phyloP scores from a whole-genome alignment of 2,329 filamentous ascomycete species.

The Epichloe elymi region DNA sequence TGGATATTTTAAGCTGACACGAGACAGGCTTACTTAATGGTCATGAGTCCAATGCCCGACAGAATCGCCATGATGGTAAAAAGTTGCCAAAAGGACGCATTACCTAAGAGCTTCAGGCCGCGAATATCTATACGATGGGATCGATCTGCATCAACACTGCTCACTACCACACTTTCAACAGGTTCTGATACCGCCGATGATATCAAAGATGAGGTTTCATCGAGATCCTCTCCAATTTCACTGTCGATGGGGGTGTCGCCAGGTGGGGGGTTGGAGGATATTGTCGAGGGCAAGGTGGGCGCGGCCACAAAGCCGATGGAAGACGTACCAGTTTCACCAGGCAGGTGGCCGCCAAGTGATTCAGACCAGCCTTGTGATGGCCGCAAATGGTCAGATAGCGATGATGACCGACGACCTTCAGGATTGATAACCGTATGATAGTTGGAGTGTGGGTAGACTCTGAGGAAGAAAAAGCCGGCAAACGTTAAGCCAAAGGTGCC shows the following conservation, averaged over 20 bases:
- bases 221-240: conserved; percentile 25
- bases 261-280: not conserved
- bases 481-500: conserved; percentile 69
- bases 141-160: conserved; percentile 56
- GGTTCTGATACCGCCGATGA: conserved; percentile 46
- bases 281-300: not conserved
- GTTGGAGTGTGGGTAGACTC: conserved; percentile 44
- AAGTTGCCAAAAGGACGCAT: conserved; percentile 78
- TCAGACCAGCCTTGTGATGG: not conserved
- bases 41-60: conserved; percentile 91
- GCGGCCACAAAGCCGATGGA: conserved; percentile 4
- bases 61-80: conserved; percentile 82
- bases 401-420: conserved; percentile 8
- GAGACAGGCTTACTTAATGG: conserved; percentile 67
- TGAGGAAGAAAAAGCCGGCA: conserved; percentile 71
- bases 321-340: conserved; percentile 55
- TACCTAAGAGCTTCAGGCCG: conserved; percentile 59
- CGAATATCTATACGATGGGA: conserved; percentile 83
- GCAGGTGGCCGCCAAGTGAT: conserved; percentile 16
- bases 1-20: not conserved
- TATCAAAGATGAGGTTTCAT: conserved; percentile 74
- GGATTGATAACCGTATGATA: conserved; percentile 43
- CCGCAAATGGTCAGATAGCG: not conserved
- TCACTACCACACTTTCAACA: conserved; percentile 39
- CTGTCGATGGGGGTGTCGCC: not conserved